Percentiles rank a stretch among this genome's conserved stretches.
These are phyloP conservation scores for Candida dajiaensis DNA, from an alignment of 805 yeast species.

Conservation along the genomic window DNA sequence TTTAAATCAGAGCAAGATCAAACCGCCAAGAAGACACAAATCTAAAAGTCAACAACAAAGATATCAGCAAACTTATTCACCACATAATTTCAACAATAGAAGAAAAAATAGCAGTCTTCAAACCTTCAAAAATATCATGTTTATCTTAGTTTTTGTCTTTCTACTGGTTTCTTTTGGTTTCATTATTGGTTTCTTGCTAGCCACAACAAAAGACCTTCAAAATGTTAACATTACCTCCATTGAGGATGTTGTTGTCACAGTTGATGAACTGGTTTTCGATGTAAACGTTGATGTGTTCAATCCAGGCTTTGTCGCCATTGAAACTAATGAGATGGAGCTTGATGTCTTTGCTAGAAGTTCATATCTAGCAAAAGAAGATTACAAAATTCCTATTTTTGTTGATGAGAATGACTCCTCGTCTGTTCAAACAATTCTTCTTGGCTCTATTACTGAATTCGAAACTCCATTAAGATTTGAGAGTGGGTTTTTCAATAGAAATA, in stretches of 20 bases:
- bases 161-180: conserved; percentile 67
- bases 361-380: conserved; percentile 26
- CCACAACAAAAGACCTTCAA: conserved; percentile 79
- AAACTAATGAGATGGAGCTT: conserved; percentile 58
- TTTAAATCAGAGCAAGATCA: conserved; percentile 4
- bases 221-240: conserved; percentile 56
- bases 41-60: conserved; percentile 22
- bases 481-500: conserved; percentile 62
- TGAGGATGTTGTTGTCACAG: conserved; percentile 68
- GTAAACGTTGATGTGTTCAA: conserved; percentile 74
- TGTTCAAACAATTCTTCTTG: conserved; percentile 63
- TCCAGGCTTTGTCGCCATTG: conserved; percentile 76
- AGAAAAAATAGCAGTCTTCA: conserved; percentile 24
- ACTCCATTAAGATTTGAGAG: conserved; percentile 73
- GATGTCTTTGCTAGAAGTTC: conserved; percentile 81
- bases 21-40: conserved; percentile 15
- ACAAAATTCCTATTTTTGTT: conserved; percentile 5
- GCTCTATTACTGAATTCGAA: conserved; percentile 60
- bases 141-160: conserved; percentile 30
- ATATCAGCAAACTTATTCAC: conserved; percentile 29
- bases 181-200: conserved; percentile 74
- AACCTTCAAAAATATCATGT: conserved; percentile 29
- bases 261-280: conserved; percentile 80
- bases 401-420: conserved; percentile 12
- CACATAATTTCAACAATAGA: conserved; percentile 40